A percentile compares a stretch with the other conserved stretches of the same genome.
Conservation (phyloP, 2,329 filamentous ascomycete genomes). For the Cordyceps javanica region DNA sequence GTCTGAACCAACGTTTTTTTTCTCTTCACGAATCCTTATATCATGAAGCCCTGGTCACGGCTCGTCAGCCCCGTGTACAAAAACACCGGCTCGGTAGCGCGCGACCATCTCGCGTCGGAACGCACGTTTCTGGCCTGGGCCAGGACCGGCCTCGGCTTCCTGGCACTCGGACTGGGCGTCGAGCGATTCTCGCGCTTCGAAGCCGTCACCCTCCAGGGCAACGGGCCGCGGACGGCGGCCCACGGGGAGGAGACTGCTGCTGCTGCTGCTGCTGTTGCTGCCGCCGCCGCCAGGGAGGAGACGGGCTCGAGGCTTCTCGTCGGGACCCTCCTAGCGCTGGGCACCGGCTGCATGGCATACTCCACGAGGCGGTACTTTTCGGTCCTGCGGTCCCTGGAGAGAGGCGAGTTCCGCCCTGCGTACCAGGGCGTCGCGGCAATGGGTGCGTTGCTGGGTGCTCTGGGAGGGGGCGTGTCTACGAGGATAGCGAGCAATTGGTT, state of each 20-base stretch:
- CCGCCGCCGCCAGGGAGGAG: slow-evolving; percentile 6
- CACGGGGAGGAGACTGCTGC: slow-evolving; percentile 12
- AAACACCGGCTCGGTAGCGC: not conserved
- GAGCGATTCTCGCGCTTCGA: slow-evolving; percentile 42
- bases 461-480: slow-evolving; percentile 23
- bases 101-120: slow-evolving; percentile 5
- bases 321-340: slow-evolving; percentile 36
- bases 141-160: slow-evolving; percentile 44
- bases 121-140: slow-evolving; percentile 38
- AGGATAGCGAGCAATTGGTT: not conserved
- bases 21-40: too few relatives aligned
- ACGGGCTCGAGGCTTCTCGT: slow-evolving; percentile 25
- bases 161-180: slow-evolving; percentile 44
- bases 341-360: slow-evolving; percentile 39
- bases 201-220: slow-evolving; percentile 17
- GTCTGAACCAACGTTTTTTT: too few relatives aligned
- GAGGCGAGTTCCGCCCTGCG: slow-evolving; percentile 34
- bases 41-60: not conserved
- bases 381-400: slow-evolving; percentile 31
- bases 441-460: slow-evolving; percentile 23
- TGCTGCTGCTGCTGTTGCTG: too few relatives aligned
- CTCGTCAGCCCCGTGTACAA: not conserved
- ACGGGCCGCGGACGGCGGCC: not conserved
- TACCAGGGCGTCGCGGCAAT: slow-evolving; percentile 25
- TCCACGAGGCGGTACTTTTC: slow-evolving; percentile 42